Conservation (phyloP, 108 stramenopile species). For the Skeletonema costatum region DNA sequence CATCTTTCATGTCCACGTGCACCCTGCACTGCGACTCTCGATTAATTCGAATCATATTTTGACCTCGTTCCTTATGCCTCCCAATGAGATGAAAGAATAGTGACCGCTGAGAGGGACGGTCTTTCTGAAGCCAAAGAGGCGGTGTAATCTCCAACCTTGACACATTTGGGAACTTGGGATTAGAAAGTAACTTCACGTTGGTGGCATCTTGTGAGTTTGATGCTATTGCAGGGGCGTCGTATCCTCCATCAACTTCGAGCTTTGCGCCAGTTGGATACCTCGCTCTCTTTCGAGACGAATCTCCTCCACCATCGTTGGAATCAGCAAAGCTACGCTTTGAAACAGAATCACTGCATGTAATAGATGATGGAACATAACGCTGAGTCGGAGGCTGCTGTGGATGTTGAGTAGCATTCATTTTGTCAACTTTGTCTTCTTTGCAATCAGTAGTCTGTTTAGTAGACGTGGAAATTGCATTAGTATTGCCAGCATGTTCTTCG, state of each 20-base stretch:
- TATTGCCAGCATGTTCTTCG: background rate
- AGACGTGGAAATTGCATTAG: background rate
- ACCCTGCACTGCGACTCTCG: background rate
- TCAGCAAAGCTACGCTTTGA: background rate
- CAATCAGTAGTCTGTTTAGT: background rate
- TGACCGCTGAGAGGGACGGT: background rate
- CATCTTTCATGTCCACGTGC: background rate
- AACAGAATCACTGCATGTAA: background rate
- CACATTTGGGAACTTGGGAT: background rate
- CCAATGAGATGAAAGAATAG: constrained; percentile 21
- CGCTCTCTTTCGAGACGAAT: background rate
- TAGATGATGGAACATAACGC: background rate
- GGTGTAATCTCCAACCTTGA: background rate
- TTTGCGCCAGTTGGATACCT: background rate
- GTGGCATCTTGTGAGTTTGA: too few species aligned
- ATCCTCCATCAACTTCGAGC: too few species aligned
- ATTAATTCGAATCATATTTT: background rate
- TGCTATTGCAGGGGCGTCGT: too few species aligned
- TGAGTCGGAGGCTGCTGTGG: background rate
- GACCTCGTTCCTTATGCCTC: background rate
- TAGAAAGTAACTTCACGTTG: too few species aligned
- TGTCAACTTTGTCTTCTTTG: background rate
- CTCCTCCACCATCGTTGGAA: background rate
- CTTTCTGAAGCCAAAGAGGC: constrained; percentile 19
- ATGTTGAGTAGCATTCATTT: too few species aligned